Base-by-base conservation (phyloP, 2,329 filamentous ascomycete genomes). In the Fonsecaea pugnacius region DNA sequence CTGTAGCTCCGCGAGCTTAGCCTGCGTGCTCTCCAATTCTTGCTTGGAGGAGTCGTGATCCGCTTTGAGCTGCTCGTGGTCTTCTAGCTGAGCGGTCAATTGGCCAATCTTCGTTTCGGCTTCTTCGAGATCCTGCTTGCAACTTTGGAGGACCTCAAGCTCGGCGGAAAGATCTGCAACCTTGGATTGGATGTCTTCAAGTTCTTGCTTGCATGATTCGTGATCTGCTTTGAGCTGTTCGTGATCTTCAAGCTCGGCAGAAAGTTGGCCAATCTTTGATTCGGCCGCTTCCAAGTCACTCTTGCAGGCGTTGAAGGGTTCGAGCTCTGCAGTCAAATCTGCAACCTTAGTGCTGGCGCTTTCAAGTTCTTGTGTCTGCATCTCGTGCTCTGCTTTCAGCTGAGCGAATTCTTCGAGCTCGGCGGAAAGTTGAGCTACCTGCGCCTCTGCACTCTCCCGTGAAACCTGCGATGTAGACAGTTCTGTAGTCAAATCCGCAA, bases 401-500 rank as follows among this genome's bases (percentile, higher is more conserved):
- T 59, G 54, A 12, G 48, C 33, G 50, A 60, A 52, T 18, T 36
- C 50, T 24, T 65, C 58, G 7, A 61, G 27, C n/a, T 66, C 52
- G 21, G 36, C 36, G 9, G 62, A 51, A 12, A 68, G 61, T 30
- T 66, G 50, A 18, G 53, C 58, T 53, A 66, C 48, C 46, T 63
- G 60, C 32, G 64, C 46, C 10, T 66, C 58, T 3, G 64, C 58
- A 16, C 18, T 36, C 4, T 46, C 53, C 16, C 61, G 52, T 27
- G 63, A 33, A 30, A 33, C 61, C 38, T 63, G 64, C 32, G 21
- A 46, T 9, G 52, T 40, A 10, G 43, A 35, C 12, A 68, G 43
- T 21, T 66, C 54, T 21, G 33, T 52, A n/a, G 63, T 59, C 27
- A 68, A 48, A 43, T 63, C 55, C 16, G 55, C 46, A 21, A 67